Base-by-base conservation (phyloP, 148 eudicot species). In the Silene conica region DNA sequence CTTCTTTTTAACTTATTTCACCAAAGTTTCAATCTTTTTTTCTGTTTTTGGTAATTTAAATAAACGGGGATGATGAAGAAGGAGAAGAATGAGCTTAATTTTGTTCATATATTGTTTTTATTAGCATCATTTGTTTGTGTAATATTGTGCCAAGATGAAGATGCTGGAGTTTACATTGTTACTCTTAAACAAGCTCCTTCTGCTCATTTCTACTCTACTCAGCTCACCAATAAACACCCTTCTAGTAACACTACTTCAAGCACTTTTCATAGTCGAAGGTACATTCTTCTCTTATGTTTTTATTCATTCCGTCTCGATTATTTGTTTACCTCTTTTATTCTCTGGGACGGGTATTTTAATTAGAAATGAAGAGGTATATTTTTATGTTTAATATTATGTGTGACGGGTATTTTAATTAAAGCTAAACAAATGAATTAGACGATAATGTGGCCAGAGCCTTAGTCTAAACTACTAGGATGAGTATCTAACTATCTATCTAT, bases 181-280 rank as follows among this genome's bases (percentile, higher is more conserved):
- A 89, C 94, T 70, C 81, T 95, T 66, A 92, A 86, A 70, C 92
- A 92, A 82, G 79, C 92, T n/a, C 92, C 98, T 58, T 25, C 83
- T 85, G 78, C 86, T 82, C 89, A 89, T 78, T 80, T 57, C 72
- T 77, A 70, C 72, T 72, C 67, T 77, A 87, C 65, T 63, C 82
- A 80, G 73, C 70, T 83, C 34, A 85, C 20, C 13, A 78, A 68
- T 43, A 80, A 81, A 18, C 80, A 74, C 69, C 73, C 48, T 72
- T 74, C 84, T 81, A 77, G 82, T 77, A 38, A 38, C 43, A 66
- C 76, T 71, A 74, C 76, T 72, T 78, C 73, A 70, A 86, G 64
- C 69, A 91, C 77, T 52, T 74, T 82, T 62, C 87, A 89, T 50
- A 89, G 85, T 34, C 85, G 87, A 52, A 85, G 97, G 98, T 89